Evolutionary conservation across 805 yeast genomes (phyloP).

Genomic region (Cyberlindnera mrakii): DNA sequence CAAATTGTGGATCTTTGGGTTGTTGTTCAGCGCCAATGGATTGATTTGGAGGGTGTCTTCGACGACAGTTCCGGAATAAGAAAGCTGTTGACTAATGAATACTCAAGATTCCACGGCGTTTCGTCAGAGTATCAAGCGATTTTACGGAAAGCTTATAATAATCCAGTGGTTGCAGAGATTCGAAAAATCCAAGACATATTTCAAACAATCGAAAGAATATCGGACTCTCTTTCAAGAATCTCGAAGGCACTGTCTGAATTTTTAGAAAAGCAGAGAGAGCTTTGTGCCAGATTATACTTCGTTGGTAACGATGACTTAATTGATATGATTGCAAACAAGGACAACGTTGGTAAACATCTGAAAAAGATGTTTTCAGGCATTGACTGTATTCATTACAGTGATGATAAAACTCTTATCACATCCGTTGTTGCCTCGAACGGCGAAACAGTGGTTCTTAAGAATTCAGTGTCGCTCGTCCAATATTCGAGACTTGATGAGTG

Average conservation of each 20-base stretch:
- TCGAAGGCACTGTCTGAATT: conserved; percentile 67
- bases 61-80: conserved; percentile 52
- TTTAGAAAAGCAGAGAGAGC: conserved; percentile 70
- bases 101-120: conserved; percentile 55
- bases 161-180: conserved; percentile 50
- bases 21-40: conserved; percentile 86
- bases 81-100: conserved; percentile 62
- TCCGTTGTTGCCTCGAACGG: conserved; percentile 61
- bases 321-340: conserved; percentile 69
- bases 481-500: conserved; percentile 49
- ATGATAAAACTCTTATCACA: conserved; percentile 28
- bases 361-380: conserved; percentile 71
- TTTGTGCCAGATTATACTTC: conserved; percentile 79
- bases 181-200: conserved; percentile 43
- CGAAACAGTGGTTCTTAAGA: conserved; percentile 42
- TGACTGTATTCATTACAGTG: conserved; percentile 32
- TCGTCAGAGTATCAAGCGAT: conserved; percentile 55
- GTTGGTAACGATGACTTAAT: conserved; percentile 86
- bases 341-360: conserved; percentile 54
- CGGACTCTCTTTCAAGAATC: conserved; percentile 52
- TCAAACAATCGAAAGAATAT: conserved; percentile 39
- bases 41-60: conserved; percentile 76
- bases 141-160: conserved; percentile 42
- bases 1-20: conserved; percentile 63
- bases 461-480: conserved; percentile 38